Evolutionary conservation across 1,284 basidiomycete genomes (phyloP).

Genomic region (Ustilago lituana): DNA sequence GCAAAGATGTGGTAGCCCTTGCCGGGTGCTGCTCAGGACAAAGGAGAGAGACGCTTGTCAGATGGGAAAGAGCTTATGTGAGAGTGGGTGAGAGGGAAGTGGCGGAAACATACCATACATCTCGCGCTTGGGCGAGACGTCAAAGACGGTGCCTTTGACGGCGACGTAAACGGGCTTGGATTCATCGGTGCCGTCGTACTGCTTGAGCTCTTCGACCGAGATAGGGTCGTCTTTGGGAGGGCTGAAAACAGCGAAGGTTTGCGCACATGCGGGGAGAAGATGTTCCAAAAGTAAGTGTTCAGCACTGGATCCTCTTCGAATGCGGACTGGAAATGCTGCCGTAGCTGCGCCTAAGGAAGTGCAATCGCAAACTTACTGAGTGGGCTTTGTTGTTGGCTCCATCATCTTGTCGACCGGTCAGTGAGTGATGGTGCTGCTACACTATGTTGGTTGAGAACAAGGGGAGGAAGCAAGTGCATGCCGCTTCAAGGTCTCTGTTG

Average conservation of each 20-base stretch:
- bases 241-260: slow-evolving; percentile 51
- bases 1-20: slow-evolving; percentile 72
- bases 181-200: slow-evolving; percentile 76
- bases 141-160: slow-evolving; percentile 87
- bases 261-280: no score
- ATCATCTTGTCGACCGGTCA: slow-evolving; percentile 28
- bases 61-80: no score
- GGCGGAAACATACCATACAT: slow-evolving; percentile 77
- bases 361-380: slow-evolving; percentile 41
- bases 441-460: background rate
- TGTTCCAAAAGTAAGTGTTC: no score
- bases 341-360: no score
- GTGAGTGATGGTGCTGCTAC: background rate
- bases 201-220: slow-evolving; percentile 75
- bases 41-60: no score
- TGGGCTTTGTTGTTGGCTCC: slow-evolving; percentile 56
- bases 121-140: slow-evolving; percentile 79
- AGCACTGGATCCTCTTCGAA: no score
- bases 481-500: no score
- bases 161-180: slow-evolving; percentile 82
- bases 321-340: no score
- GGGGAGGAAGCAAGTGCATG: background rate
- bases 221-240: slow-evolving; percentile 82
- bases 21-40: slow-evolving; percentile 51
- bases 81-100: no score